phyloP scores from a whole-genome alignment of 352 stramenopile species.

The Phytopythium delawarense region DNA sequence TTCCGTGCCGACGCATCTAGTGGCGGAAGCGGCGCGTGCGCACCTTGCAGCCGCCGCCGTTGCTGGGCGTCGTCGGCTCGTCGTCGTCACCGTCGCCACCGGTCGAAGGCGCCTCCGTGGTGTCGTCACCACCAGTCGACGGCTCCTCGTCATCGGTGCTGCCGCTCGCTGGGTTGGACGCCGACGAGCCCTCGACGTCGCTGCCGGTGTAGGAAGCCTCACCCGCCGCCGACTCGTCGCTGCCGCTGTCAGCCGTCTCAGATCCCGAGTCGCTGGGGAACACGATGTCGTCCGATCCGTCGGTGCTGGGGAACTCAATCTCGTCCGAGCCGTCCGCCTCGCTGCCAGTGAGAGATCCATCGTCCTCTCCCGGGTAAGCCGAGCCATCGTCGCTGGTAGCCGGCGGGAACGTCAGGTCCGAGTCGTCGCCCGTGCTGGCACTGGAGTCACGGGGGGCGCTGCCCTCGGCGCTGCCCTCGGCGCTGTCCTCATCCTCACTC shows the following conservation, averaged over 20 bases:
- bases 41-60: slow-evolving; percentile 8
- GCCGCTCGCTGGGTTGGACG: background rate
- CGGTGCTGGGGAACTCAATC: background rate
- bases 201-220: slow-evolving; percentile 4
- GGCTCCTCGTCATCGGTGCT: slow-evolving; percentile 2
- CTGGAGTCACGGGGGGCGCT: slow-evolving; percentile 5
- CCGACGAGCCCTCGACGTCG: slow-evolving; percentile 1
- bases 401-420: slow-evolving; percentile 3
- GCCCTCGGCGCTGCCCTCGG: background rate
- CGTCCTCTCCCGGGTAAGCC: background rate
- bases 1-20: background rate
- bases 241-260: background rate
- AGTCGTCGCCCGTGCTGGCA: background rate
- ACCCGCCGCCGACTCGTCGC: slow-evolving; percentile 3
- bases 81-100: background rate
- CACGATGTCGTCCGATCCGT: slow-evolving; percentile 5
- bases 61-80: slow-evolving; percentile 1
- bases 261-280: slow-evolving; percentile 3
- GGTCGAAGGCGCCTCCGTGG: background rate
- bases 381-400: background rate
- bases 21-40: slow-evolving; percentile 9
- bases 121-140: background rate
- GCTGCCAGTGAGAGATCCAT: background rate
- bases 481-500: background rate
- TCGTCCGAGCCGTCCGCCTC: background rate